A percentile compares a stretch with the other conserved stretches of the same genome.
These are phyloP conservation scores for Aspergillus hiratsukae DNA, from an alignment of 2,329 filamentous ascomycete genomes.

Conservation along the genomic window DNA sequence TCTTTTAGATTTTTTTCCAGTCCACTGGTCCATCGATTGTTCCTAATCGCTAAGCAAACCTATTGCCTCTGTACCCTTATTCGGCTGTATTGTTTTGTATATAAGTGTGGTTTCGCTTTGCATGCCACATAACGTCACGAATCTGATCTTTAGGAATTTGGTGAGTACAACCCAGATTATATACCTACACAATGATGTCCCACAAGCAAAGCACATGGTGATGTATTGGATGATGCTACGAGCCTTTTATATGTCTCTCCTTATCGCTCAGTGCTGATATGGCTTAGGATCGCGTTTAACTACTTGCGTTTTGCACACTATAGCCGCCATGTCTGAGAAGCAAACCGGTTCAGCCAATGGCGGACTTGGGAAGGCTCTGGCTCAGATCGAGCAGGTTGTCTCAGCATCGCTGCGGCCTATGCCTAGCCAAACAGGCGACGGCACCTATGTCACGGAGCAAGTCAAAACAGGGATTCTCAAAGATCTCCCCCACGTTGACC, in stretches of 20 bases:
- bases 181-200: not conserved
- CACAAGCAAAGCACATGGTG: not conserved
- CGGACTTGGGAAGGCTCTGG: constrained; percentile 33
- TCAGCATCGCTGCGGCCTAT: constrained; percentile 40
- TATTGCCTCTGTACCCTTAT: not conserved
- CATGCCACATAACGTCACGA: not conserved
- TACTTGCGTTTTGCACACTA: not conserved
- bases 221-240: not conserved
- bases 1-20: not conserved
- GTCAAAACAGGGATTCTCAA: constrained; percentile 33
- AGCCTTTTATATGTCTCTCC: not conserved
- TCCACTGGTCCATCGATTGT: not conserved
- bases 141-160: not conserved
- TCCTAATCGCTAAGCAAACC: not conserved
- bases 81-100: not conserved
- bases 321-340: constrained; percentile 17
- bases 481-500: constrained; percentile 47
- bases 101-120: not conserved
- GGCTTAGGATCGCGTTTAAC: not conserved
- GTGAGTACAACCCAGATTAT: not conserved
- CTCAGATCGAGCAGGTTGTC: constrained; percentile 37
- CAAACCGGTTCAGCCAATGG: constrained; percentile 20
- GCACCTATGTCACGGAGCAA: constrained; percentile 34
- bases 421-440: constrained; percentile 39
- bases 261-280: not conserved